phyloP scores from a whole-genome alignment of 2,329 filamentous ascomycete genomes.

The Coniella lustricola region DNA sequence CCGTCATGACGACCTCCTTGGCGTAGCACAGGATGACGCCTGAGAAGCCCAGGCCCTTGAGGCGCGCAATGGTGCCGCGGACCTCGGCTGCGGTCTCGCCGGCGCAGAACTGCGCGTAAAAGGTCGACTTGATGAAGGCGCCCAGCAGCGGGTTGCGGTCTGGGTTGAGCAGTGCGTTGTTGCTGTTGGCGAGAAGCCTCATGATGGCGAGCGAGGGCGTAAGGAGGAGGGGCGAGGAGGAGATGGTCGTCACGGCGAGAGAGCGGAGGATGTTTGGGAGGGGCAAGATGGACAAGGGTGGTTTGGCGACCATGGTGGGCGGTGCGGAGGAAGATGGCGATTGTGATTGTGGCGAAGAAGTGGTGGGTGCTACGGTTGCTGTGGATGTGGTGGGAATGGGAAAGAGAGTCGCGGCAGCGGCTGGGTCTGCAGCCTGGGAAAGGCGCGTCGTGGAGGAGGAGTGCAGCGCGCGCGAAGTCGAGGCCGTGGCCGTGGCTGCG shows the following conservation, averaged over 20 bases:
- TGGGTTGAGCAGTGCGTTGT: slow-evolving; percentile 59
- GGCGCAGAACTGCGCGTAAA: slow-evolving; percentile 88
- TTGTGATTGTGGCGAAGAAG: slow-evolving; percentile 10
- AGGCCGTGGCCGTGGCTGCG: slow-evolving; percentile 8
- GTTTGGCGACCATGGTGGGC: slow-evolving; percentile 17
- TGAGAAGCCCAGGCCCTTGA: slow-evolving; percentile 70
- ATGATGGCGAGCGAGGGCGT: slow-evolving; percentile 63
- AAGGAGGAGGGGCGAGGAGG: slow-evolving; percentile 63
- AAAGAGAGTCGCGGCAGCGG: slow-evolving; percentile 12
- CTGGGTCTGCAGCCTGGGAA: slow-evolving; percentile 5
- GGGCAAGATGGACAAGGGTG: slow-evolving; percentile 59
- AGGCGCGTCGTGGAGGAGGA: slow-evolving; percentile 16
- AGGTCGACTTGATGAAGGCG: slow-evolving; percentile 68
- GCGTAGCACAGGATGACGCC: slow-evolving; percentile 84
- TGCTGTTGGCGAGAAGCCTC: slow-evolving; percentile 61
- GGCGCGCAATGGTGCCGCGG: slow-evolving; percentile 50
- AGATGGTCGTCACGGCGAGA: slow-evolving; percentile 61
- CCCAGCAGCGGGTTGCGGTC: slow-evolving; percentile 68
- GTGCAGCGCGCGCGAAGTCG: slow-evolving; percentile 22
- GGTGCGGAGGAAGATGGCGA: slow-evolving; percentile 9
- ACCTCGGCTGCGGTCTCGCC: slow-evolving; percentile 69
- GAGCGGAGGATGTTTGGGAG: slow-evolving; percentile 61
- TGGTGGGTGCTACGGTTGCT: no score
- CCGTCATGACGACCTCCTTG: slow-evolving; percentile 66
- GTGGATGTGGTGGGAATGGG: no score